These are phyloP conservation scores for Firmiana major DNA, from an alignment of 345 rosid genomes.

Conservation along the genomic window DNA sequence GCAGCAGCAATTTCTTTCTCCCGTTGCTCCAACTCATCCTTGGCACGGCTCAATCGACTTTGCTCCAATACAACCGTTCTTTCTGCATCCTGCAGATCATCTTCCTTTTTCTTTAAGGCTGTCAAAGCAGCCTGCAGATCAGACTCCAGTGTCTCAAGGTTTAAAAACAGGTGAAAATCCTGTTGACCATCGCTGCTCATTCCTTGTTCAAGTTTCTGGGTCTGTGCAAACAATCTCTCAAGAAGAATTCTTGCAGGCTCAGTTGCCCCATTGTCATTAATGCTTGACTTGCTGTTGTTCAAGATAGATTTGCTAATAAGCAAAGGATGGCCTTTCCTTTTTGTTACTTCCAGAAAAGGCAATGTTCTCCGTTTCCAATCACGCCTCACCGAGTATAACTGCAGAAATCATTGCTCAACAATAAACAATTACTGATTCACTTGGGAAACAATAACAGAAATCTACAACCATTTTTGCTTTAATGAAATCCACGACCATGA, in stretches of 20 bases:
- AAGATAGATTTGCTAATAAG: constrained; percentile 34
- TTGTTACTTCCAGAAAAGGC: constrained; percentile 18
- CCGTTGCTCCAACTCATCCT: constrained; percentile 47
- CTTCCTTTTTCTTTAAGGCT: constrained; percentile 67
- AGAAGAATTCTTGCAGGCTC: constrained; percentile 55
- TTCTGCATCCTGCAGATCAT: constrained; percentile 58
- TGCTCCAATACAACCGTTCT: constrained; percentile 53
- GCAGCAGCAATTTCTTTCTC: constrained; percentile 49
- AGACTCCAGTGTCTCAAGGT: constrained; percentile 56
- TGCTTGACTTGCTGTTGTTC: constrained; percentile 32
- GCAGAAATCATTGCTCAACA: constrained; percentile 21
- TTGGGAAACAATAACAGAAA: no score
- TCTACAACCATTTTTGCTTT: not conserved
- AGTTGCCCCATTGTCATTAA: constrained; percentile 45
- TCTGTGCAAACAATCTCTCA: constrained; percentile 63
- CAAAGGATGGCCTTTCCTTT: constrained; percentile 19
- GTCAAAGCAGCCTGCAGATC: constrained; percentile 61
- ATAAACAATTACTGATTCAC: not conserved
- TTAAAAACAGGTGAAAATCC: constrained; percentile 28
- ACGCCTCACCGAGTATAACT: constrained; percentile 34
- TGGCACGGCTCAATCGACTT: constrained; percentile 41
- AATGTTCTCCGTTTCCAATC: constrained; percentile 35
- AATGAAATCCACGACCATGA: no score
- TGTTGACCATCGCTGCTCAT: constrained; percentile 32
- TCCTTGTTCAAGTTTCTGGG: constrained; percentile 57